Evolutionary conservation across 345 rosid genomes (phyloP), one percentile per base, ranked within the genome.

Genomic region (Dimocarpus longan): DNA sequence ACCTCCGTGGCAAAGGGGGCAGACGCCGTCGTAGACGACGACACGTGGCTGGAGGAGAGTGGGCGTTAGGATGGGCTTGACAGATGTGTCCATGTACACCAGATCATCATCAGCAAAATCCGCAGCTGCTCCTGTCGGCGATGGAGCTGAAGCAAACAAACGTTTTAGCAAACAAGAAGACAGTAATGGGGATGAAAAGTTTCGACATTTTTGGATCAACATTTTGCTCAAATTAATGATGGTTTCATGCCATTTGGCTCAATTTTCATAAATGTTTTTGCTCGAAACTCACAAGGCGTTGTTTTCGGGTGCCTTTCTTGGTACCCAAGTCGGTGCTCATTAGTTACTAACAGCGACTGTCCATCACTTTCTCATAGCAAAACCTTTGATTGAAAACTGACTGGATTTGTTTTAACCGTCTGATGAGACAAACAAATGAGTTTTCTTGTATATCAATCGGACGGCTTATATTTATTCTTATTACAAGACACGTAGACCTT

Each of bases 1-100:
- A 95, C 98, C 97, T 89, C 91, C 80, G 84, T 95, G 97, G 88
- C 99, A 95, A 88, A 95, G 98, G 86, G 88, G 97, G 82, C 98
- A 95, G 82, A 95, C 97, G 37, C 98, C 97, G 82, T 95, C 98
- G 78, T 92, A 95, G 68, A 95, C 82, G 46, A 92, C 97, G 78
- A 93, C 99, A 54, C 98, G 89, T 37, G 99, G 98, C 90, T 95
- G 96, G 32, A 95, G 95, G 73, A 89, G 70, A 60, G 83, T 72
- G 69, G 89, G 90, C 66, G 83, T 64, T n/a, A 84, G 52, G 28
- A 77, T 68, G 57, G 90, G 84, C 62, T 80, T 85, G 40, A 81
- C 71, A 1, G 85, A 40, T 21, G 80, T 63, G 56, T 66, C 83
- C 28, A 86, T 79, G 74, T 81, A 84, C 7, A 81, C 78, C 56